Percentiles rank a stretch among this genome's conserved stretches.
These are phyloP conservation scores for Eragrostis tef DNA, from an alignment of 202 grass and related monocot genomes.

Conservation along the genomic window DNA sequence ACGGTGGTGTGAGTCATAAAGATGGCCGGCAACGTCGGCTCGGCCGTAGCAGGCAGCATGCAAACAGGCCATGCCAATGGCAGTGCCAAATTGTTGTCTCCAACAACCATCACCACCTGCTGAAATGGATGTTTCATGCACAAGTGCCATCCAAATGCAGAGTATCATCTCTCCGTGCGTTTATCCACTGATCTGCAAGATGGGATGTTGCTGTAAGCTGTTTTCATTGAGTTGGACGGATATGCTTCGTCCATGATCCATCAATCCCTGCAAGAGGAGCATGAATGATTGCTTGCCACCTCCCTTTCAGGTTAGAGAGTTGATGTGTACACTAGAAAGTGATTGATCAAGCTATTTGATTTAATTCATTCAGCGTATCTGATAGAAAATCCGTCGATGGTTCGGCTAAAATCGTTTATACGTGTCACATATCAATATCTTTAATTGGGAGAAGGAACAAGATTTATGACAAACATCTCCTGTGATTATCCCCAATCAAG, in stretches of 20 bases:
- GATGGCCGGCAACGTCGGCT: slow-evolving; percentile 20
- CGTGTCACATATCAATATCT: no score
- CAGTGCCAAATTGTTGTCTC: not conserved
- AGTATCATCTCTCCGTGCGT: not conserved
- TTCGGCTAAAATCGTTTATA: no score
- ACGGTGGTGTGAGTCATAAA: slow-evolving; percentile 52
- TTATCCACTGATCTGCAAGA: not conserved
- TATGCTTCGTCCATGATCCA: not conserved
- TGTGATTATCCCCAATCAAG: not conserved
- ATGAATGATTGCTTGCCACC: slow-evolving; percentile 4
- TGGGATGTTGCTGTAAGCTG: not conserved
- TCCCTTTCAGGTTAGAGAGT: not conserved
- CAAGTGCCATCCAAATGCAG: not conserved
- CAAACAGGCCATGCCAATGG: no score
- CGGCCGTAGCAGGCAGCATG: not conserved
- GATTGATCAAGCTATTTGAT: slow-evolving; percentile 9
- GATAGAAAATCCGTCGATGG: not conserved
- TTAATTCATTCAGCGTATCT: not conserved
- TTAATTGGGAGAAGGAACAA: no score
- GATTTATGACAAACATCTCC: not conserved
- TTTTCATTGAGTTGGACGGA: not conserved
- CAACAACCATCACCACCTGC: slow-evolving; percentile 5
- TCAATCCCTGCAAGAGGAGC: not conserved
- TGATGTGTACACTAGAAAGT: not conserved
- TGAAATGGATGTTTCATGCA: slow-evolving; percentile 2